Evolutionary conservation across 23 red algal species (phyloP).

Genomic region (Agarophyton chilense): DNA sequence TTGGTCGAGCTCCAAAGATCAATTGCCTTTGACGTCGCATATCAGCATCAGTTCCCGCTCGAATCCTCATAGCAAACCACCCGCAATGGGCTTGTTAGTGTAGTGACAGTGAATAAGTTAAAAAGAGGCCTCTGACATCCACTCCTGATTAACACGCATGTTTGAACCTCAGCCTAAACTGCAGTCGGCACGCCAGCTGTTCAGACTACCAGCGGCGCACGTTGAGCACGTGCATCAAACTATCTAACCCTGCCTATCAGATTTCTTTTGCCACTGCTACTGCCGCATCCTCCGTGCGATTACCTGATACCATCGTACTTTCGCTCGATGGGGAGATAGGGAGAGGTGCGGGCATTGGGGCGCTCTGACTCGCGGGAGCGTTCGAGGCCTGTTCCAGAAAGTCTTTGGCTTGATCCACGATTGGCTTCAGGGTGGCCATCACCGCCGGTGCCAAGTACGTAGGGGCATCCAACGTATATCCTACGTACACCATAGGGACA

Average conservation of each 20-base stretch:
- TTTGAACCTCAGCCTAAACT: neutral
- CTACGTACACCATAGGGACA: conserved; percentile 65
- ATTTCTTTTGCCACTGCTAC: neutral
- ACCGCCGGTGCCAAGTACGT: conserved; percentile 47
- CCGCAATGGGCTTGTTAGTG: neutral
- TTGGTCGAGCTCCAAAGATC: no score
- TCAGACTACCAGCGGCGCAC: no score
- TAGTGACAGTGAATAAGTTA: conserved; percentile 23
- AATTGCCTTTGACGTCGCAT: no score
- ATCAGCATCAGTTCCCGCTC: neutral
- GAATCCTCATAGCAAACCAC: neutral
- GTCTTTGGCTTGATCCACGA: conserved; percentile 55
- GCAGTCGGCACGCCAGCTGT: neutral
- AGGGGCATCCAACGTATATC: conserved; percentile 44
- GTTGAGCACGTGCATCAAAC: neutral
- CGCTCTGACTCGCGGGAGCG: neutral
- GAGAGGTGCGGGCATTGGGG: no score
- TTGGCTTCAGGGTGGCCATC: conserved; percentile 50
- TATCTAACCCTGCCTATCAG: neutral
- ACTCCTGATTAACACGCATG: neutral
- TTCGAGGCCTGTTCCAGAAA: neutral
- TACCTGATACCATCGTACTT: neutral
- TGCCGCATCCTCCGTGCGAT: neutral
- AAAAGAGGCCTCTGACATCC: neutral
- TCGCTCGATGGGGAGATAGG: neutral